A percentile compares a stretch with the other conserved stretches of the same genome.
Evolutionary conservation across 73 alveolate species (phyloP).

Genomic region (Paramecium sonneborni): DNA sequence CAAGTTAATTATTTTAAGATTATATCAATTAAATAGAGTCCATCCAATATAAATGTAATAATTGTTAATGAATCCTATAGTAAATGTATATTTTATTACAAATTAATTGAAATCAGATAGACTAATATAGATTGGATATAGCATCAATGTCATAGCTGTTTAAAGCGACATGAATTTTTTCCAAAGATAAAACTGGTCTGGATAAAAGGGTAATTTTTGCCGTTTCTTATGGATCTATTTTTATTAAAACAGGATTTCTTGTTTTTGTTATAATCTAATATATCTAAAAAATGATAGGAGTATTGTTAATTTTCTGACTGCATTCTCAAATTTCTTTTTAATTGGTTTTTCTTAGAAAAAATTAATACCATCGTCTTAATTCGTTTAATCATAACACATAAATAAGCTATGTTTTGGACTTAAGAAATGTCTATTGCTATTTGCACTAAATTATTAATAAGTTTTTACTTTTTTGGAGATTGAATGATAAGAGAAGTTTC

Average conservation of each 20-base stretch:
- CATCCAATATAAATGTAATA: background rate
- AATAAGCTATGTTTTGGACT: background rate
- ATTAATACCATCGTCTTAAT: background rate
- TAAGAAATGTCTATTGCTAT: background rate
- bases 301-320: background rate
- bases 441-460: background rate
- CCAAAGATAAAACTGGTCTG: background rate
- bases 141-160: background rate
- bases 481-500: constrained; percentile 8
- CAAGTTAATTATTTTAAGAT: constrained; percentile 16
- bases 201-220: background rate
- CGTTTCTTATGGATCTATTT: background rate
- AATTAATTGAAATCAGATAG: background rate
- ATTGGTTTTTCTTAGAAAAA: background rate
- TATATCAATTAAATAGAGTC: background rate
- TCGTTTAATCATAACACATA: background rate
- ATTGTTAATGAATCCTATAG: constrained; percentile 10
- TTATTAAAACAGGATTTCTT: background rate
- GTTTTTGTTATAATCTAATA: background rate
- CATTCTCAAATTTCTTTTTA: background rate
- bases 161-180: background rate
- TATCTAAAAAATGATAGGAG: background rate
- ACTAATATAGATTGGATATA: background rate
- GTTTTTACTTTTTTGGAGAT: constrained; percentile 2
- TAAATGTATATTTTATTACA: background rate